Base-by-base conservation (phyloP, 345 rosid genomes). In the Citrus glauca region DNA sequence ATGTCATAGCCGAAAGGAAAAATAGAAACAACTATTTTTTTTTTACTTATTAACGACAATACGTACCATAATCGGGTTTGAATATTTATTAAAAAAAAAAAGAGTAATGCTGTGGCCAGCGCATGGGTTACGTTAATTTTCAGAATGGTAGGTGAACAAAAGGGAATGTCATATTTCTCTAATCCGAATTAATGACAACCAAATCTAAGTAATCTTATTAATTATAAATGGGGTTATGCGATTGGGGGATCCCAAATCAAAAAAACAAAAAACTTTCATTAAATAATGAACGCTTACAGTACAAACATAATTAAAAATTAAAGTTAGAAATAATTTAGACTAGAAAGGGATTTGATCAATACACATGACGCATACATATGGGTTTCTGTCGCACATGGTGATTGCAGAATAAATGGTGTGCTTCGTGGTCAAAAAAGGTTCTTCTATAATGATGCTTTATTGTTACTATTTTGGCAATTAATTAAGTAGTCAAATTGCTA, bases 101-200 rank as follows among this genome's bases (percentile, higher is more conserved):
- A 35, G 72, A 67, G 56, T 81, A 78, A 66, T 53, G 82, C 83
- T 77, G 76, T 72, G 74, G 81, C 85, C 86, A 81, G 62, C 76
- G 77, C 80, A 78, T 48, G n/a, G 7, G 59, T 7, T 48, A 55
- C 55, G 59, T 69, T 68, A 73, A 42, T 9, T 59, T 73, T 67
- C 40, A 48, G 24, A 76, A 68, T 65, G 17, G 53, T 48, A 59
- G 63, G 20, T 42, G 75, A 35, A 20, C 62, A 63, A 50, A 20
- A 20, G 33, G 57, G 72, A 76, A 79, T 70, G 56, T 27, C 50
- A 71, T 71, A 22, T 56, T 55, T 42, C 59, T 59, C 5, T 65
- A 79, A 71, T 74, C 70, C 66, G 61, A 73, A 69, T 70, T 68
- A 53, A 55, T 38, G 66, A 57, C 72, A 37, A 78, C 35, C 72